phyloP scores from a whole-genome alignment of 768 basidiomycete species.

The Russula virescens region DNA sequence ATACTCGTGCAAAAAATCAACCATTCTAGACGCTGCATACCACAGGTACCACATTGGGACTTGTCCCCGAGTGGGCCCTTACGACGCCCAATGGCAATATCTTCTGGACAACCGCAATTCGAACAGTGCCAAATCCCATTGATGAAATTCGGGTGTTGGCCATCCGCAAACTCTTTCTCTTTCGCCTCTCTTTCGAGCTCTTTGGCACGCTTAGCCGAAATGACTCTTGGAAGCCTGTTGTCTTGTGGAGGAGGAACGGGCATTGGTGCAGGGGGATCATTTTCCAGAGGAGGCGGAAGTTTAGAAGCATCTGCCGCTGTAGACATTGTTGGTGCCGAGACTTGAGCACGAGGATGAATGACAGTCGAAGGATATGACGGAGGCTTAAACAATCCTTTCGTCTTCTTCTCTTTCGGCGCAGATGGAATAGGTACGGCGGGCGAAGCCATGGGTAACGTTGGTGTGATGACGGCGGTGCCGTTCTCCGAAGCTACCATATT shows the following conservation, averaged over 20 bases:
- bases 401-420: slow-evolving; percentile 57
- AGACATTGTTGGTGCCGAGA: slow-evolving; percentile 54
- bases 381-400: slow-evolving; percentile 68
- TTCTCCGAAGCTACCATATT: slow-evolving; percentile 93
- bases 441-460: slow-evolving; percentile 39
- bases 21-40: slow-evolving; percentile 43
- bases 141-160: slow-evolving; percentile 75
- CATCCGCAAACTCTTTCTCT: slow-evolving; percentile 76
- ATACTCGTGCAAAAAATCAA: not conserved
- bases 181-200: slow-evolving; percentile 80
- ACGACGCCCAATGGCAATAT: slow-evolving; percentile 74
- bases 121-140: slow-evolving; percentile 93
- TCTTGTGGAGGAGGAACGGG: slow-evolving; percentile 37
- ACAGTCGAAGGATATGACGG: slow-evolving; percentile 52
- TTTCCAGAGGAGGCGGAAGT: slow-evolving; percentile 55
- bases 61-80: slow-evolving; percentile 90
- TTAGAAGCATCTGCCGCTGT: slow-evolving; percentile 61
- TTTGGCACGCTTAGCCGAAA: slow-evolving; percentile 58
- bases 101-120: slow-evolving; percentile 89
- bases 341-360: slow-evolving; percentile 54
- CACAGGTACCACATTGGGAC: slow-evolving; percentile 88
- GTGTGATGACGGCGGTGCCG: slow-evolving; percentile 50
- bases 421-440: slow-evolving; percentile 35
- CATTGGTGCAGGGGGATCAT: slow-evolving; percentile 45
- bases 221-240: slow-evolving; percentile 40